Percentiles rank a stretch among this genome's conserved stretches.
Evolutionary conservation across 345 rosid genomes (phyloP).

Genomic region (Salix udensis): DNA sequence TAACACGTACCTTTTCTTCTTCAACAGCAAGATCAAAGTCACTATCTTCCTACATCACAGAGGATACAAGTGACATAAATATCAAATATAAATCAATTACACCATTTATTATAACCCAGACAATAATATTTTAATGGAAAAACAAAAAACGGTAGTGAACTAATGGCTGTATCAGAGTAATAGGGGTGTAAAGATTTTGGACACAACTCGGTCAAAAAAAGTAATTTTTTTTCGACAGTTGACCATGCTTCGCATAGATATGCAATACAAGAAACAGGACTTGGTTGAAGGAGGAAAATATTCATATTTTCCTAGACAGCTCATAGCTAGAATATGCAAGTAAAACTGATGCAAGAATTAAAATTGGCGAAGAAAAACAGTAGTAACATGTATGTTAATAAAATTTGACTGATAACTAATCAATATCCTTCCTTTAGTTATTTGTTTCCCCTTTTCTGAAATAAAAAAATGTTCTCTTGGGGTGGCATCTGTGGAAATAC

Average conservation of each 20-base stretch:
- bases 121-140: not conserved
- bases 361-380: not conserved
- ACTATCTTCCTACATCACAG: constrained; percentile 76
- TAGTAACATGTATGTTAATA: too few species aligned
- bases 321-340: not conserved
- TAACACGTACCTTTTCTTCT: constrained; percentile 69
- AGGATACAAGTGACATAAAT: constrained; percentile 14
- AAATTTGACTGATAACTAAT: not conserved
- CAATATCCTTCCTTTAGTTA: not conserved
- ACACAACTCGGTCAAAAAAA: not conserved
- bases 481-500: not conserved
- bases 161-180: not conserved
- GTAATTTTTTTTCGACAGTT: not conserved
- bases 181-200: not conserved
- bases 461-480: not conserved
- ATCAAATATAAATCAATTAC: constrained; percentile 6
- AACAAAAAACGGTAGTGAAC: not conserved
- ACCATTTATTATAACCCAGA: not conserved
- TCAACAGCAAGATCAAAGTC: constrained; percentile 67
- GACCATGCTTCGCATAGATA: not conserved
- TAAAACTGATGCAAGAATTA: not conserved
- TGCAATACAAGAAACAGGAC: not conserved
- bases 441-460: not conserved
- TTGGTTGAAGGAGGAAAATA: not conserved
- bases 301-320: not conserved